These are phyloP conservation scores for Lactarius hengduanensis DNA, from an alignment of 768 basidiomycete species.

Conservation along the genomic window DNA sequence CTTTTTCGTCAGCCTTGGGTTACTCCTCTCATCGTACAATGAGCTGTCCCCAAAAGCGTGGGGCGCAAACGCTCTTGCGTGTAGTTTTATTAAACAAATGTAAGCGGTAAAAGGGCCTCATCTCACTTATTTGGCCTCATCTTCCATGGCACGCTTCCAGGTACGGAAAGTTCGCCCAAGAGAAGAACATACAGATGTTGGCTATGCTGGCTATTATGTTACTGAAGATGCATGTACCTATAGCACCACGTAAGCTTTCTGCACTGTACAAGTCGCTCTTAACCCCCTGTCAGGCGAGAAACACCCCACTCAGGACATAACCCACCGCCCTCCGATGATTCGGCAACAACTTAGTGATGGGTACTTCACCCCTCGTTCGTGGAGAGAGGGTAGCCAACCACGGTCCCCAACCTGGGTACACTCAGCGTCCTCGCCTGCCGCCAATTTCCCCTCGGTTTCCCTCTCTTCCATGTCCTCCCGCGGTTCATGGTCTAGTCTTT, in stretches of 20 bases:
- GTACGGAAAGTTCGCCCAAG: constrained; percentile 42
- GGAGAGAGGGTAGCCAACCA: constrained; percentile 42
- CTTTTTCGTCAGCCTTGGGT: constrained; percentile 26
- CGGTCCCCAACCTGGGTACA: constrained; percentile 54
- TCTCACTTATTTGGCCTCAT: constrained; percentile 1
- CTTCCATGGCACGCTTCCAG: constrained; percentile 33
- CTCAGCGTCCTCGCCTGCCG: constrained; percentile 43
- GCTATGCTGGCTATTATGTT: constrained; percentile 74
- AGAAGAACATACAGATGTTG: constrained; percentile 77
- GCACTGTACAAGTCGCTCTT: not conserved
- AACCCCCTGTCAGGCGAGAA: constrained; percentile 5
- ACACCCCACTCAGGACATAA: constrained; percentile 4
- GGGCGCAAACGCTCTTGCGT: constrained; percentile 19
- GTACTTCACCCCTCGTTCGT: constrained; percentile 52
- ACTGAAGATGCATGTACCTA: constrained; percentile 44
- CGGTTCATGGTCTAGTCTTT: constrained; percentile 80
- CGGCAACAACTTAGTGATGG: constrained; percentile 43
- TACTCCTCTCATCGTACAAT: constrained; percentile 18
- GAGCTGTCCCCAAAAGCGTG: constrained; percentile 17
- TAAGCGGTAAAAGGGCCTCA: constrained; percentile 26
- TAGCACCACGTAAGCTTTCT: constrained; percentile 26
- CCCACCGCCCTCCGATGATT: constrained; percentile 8
- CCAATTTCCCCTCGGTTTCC: constrained; percentile 41
- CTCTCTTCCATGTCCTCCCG: constrained; percentile 61
- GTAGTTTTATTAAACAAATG: constrained; percentile 32